Conservation (phyloP, 2,329 filamentous ascomycete species). For the Davidsoniella virescens region DNA sequence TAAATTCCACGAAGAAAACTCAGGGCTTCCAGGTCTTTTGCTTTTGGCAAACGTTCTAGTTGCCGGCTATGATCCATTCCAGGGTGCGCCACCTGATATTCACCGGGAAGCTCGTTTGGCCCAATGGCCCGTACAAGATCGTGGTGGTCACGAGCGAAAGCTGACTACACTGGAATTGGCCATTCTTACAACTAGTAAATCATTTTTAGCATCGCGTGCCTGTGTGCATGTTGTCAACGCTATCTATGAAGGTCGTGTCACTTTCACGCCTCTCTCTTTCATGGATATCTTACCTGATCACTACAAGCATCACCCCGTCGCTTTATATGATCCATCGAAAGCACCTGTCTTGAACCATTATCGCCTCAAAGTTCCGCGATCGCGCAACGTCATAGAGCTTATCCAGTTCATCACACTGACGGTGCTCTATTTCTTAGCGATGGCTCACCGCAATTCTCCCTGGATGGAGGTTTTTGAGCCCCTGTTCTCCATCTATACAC, state of each 20-base stretch:
- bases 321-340: constrained; percentile 50
- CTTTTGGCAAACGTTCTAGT: constrained; percentile 42
- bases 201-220: constrained; percentile 46
- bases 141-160: constrained; percentile 32
- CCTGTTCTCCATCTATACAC: constrained; percentile 45
- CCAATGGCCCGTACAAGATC: constrained; percentile 23
- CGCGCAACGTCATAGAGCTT: constrained; percentile 49
- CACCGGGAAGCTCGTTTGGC: constrained; percentile 28
- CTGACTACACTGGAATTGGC: constrained; percentile 55
- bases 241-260: constrained; percentile 50
- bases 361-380: constrained; percentile 53
- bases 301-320: constrained; percentile 55
- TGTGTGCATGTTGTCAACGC: constrained; percentile 56
- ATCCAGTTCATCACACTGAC: constrained; percentile 49
- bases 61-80: constrained; percentile 12
- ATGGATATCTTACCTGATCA: constrained; percentile 60
- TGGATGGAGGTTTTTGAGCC: constrained; percentile 30
- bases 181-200: constrained; percentile 55
- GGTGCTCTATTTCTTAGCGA: constrained; percentile 44
- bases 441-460: constrained; percentile 39
- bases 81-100: constrained; percentile 21
- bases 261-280: constrained; percentile 54
- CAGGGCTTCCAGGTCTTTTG: constrained; percentile 44
- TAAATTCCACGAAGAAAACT: constrained; percentile 51
- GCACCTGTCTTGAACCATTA: constrained; percentile 55